Evolutionary conservation across 768 basidiomycete genomes (phyloP).

Genomic region (Mycena indigotica): DNA sequence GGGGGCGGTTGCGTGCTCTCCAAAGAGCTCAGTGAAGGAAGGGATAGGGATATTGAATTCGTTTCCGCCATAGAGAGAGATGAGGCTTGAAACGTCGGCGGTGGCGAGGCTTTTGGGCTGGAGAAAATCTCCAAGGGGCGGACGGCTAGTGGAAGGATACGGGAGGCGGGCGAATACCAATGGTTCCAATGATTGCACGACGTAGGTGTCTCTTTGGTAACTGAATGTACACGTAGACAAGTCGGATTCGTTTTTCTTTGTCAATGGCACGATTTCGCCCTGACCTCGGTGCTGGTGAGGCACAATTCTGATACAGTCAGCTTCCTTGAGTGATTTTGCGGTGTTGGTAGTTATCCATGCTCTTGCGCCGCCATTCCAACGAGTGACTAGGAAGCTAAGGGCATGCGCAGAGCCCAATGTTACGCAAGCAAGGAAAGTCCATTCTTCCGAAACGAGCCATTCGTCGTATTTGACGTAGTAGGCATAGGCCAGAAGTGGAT

Average conservation of each 20-base stretch:
- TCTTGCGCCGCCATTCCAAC: slow-evolving; percentile 81
- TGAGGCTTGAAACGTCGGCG: slow-evolving; percentile 51
- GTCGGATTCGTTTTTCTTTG: slow-evolving; percentile 61
- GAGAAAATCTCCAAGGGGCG: slow-evolving; percentile 68
- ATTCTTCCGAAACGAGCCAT: slow-evolving; percentile 92
- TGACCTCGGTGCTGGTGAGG: slow-evolving; percentile 81
- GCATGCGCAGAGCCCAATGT: slow-evolving; percentile 85
- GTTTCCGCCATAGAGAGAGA: slow-evolving; percentile 83
- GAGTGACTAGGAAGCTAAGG: slow-evolving; percentile 87
- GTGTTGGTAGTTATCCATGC: slow-evolving; percentile 79
- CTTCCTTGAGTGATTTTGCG: slow-evolving; percentile 69
- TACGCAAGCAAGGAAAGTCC: slow-evolving; percentile 94
- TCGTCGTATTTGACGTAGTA: slow-evolving; percentile 90
- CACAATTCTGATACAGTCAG: slow-evolving; percentile 79
- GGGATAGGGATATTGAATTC: slow-evolving; percentile 98
- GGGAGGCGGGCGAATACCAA: slow-evolving; percentile 76
- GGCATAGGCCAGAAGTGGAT: slow-evolving; percentile 84
- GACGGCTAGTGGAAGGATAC: slow-evolving; percentile 79
- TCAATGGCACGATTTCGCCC: slow-evolving; percentile 83
- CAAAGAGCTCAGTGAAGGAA: slow-evolving; percentile 87
- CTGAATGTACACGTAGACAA: slow-evolving; percentile 78
- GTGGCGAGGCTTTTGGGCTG: slow-evolving; percentile 57
- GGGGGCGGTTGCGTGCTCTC: slow-evolving; percentile 95
- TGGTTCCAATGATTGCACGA: slow-evolving; percentile 59
- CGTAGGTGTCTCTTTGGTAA: slow-evolving; percentile 94